Evolutionary conservation across 768 basidiomycete genomes (phyloP).

Genomic region (Suillus alpinus): DNA sequence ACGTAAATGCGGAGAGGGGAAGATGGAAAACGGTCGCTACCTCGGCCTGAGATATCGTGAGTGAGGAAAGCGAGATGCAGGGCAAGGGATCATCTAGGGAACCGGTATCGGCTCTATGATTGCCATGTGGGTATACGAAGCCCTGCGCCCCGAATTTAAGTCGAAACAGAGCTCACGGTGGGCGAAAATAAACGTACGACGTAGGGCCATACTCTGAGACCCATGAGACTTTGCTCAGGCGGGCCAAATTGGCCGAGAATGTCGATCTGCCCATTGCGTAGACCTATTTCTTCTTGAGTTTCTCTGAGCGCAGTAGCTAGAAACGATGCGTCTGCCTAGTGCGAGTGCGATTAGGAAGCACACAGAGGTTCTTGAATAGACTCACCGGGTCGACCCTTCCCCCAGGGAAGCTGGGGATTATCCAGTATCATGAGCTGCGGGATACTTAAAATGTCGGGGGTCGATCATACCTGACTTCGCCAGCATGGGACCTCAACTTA

Average conservation of each 20-base stretch:
- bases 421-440: not conserved
- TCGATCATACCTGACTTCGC: slow-evolving; percentile 70
- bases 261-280: slow-evolving; percentile 40
- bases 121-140: not conserved
- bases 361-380: not conserved
- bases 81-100: not conserved
- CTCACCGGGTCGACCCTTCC: slow-evolving; percentile 62
- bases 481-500: slow-evolving; percentile 64
- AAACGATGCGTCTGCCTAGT: not conserved
- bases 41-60: not conserved
- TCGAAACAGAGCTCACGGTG: not conserved
- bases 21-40: not conserved
- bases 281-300: not conserved
- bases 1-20: not conserved
- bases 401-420: slow-evolving; percentile 64
- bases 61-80: not conserved
- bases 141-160: not conserved
- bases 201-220: not conserved
- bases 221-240: slow-evolving; percentile 36
- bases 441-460: not conserved
- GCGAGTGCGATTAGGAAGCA: not conserved
- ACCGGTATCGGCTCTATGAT: not conserved
- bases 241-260: slow-evolving; percentile 66
- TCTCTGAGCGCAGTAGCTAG: not conserved
- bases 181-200: not conserved